A percentile compares a stretch with the other conserved stretches of the same genome.
These are phyloP conservation scores for Aspergillus sp. DNA, from an alignment of 2,329 filamentous ascomycete species.

Conservation along the genomic window DNA sequence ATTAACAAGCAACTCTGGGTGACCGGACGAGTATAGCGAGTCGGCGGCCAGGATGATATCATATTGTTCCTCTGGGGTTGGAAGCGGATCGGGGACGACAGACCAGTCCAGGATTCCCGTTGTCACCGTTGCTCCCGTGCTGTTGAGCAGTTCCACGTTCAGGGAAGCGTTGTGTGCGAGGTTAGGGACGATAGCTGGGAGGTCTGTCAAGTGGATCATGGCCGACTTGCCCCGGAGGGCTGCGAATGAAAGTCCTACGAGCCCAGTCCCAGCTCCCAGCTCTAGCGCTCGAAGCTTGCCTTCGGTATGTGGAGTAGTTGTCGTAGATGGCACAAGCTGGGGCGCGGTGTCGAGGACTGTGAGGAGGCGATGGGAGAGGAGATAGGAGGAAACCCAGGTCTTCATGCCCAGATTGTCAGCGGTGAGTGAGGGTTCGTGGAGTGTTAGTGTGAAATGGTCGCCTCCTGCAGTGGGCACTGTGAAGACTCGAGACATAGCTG, in stretches of 20 bases:
- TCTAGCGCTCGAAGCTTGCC: conserved; percentile 53
- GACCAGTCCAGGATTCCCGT: conserved; percentile 70
- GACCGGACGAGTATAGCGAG: conserved; percentile 76
- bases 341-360: conserved; percentile 32
- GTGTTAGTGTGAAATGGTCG: conserved; percentile 55
- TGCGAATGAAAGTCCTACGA: conserved; percentile 82
- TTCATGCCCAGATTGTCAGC: conserved; percentile 86
- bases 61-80: conserved; percentile 31
- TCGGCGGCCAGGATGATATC: conserved; percentile 78
- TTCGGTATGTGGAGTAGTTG: conserved; percentile 14
- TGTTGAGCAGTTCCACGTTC: conserved; percentile 54
- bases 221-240: conserved; percentile 53
- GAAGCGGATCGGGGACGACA: conserved; percentile 21
- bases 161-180: conserved; percentile 63
- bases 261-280: conserved; percentile 80
- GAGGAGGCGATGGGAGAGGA: conserved; percentile 67
- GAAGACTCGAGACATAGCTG: conserved; percentile 56
- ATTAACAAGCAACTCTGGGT: conserved; percentile 66
- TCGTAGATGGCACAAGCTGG: conserved; percentile 22
- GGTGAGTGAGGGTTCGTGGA: conserved; percentile 81
- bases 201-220: conserved; percentile 69
- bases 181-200: conserved; percentile 77
- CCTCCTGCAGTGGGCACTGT: conserved; percentile 44
- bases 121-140: conserved; percentile 50
- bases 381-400: conserved; percentile 88